Percentiles rank a stretch among this genome's conserved stretches.
Conservation (phyloP, 2,329 filamentous ascomycete species). For the Apiospora aurea region DNA sequence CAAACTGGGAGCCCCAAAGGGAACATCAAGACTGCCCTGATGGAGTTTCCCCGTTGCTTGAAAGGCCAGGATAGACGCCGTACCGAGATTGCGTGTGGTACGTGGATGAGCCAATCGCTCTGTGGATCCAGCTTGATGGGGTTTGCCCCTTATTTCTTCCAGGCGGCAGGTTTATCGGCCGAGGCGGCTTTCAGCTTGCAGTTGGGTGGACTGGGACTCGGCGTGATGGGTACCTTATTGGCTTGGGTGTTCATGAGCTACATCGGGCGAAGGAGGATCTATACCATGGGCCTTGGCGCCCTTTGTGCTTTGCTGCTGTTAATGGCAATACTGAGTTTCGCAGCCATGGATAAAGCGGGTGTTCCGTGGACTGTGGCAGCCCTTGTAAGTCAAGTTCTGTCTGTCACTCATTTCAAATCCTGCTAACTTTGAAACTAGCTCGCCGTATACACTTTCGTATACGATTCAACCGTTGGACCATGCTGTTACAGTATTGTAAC, state of each 20-base stretch:
- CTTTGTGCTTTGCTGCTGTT: constrained; percentile 24
- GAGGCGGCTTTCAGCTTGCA: constrained; percentile 26
- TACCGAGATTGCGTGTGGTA: constrained; percentile 41
- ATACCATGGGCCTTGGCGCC: constrained; percentile 26
- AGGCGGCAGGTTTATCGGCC: constrained; percentile 35
- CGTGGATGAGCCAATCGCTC: constrained; percentile 36
- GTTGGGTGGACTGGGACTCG: constrained; percentile 21
- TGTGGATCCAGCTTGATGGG: constrained; percentile 36
- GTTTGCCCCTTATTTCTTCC: constrained; percentile 42
- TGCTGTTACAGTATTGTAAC: constrained; percentile 29
- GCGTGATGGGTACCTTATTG: constrained; percentile 24
- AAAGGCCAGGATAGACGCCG: constrained; percentile 43
- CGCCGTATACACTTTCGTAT: constrained; percentile 25
- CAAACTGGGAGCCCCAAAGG: background rate
- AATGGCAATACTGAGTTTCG: constrained; percentile 26
- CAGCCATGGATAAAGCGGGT: background rate
- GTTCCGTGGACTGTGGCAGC: constrained; percentile 25
- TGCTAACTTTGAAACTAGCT: constrained; percentile 24
- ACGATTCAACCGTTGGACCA: constrained; percentile 28
- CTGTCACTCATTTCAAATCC: background rate
- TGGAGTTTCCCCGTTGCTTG: constrained; percentile 48
- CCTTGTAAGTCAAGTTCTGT: constrained; percentile 21
- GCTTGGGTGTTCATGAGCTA: constrained; percentile 29
- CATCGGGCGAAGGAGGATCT: constrained; percentile 28
- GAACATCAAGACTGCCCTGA: constrained; percentile 29